Evolutionary conservation across 2,329 filamentous ascomycete species (phyloP).

Genomic region (Alternaria infectoria): DNA sequence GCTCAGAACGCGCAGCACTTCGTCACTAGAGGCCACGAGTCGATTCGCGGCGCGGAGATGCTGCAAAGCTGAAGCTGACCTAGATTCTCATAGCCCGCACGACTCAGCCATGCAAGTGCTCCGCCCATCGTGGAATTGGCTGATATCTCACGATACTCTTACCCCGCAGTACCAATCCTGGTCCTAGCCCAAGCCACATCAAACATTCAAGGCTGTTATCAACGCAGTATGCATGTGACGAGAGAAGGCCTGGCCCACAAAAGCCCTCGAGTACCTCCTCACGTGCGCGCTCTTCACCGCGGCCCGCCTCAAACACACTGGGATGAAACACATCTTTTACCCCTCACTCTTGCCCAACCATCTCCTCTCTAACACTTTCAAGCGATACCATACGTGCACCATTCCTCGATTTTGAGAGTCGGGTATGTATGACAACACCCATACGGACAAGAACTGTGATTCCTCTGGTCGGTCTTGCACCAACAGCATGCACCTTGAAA

Average conservation of each 20-base stretch:
- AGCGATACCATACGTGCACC: not conserved
- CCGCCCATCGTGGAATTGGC: not conserved
- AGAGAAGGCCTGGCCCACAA: not conserved
- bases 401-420: not conserved
- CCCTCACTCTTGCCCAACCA: not conserved
- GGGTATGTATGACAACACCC: not conserved
- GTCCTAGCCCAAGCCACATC: not conserved
- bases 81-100: not conserved
- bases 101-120: not conserved
- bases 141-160: constrained; percentile 1
- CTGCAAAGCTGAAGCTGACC: not conserved
- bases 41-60: not conserved
- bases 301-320: not conserved
- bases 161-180: not conserved
- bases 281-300: not conserved
- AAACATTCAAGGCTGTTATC: not conserved
- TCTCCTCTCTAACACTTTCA: not conserved
- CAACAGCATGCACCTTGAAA: not conserved
- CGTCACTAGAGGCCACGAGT: constrained; percentile 10
- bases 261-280: not conserved
- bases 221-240: not conserved
- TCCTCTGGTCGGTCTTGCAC: not conserved
- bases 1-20: not conserved
- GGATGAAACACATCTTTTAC: not conserved
- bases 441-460: not conserved